These are phyloP conservation scores for Candida andamanensis DNA, from an alignment of 805 yeast species.

Conservation along the genomic window DNA sequence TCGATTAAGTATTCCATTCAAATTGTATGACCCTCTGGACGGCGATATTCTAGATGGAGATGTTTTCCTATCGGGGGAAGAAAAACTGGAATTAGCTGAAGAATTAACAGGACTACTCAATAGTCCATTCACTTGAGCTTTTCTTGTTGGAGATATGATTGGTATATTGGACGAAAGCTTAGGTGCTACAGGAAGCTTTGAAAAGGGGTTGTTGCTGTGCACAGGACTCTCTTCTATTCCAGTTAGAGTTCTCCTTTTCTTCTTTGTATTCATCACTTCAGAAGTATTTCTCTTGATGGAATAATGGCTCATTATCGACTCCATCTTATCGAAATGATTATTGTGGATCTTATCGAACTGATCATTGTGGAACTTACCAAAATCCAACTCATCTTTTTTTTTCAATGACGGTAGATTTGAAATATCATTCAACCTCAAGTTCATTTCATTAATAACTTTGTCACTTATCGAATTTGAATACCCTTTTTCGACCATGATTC, in stretches of 20 bases:
- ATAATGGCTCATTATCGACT: constrained; percentile 44
- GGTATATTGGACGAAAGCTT: background rate
- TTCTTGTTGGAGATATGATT: background rate
- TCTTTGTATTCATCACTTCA: constrained; percentile 3
- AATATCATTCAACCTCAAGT: constrained; percentile 22
- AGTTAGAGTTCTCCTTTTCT: constrained; percentile 33
- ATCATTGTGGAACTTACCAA: background rate
- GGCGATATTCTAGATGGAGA: constrained; percentile 29
- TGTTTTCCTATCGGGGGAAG: too few species aligned
- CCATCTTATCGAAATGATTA: constrained; percentile 40
- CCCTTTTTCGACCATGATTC: constrained; percentile 37
- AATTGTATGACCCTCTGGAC: constrained; percentile 35
- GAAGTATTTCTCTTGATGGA: constrained; percentile 26
- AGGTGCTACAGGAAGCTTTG: background rate
- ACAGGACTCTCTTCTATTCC: constrained; percentile 31
- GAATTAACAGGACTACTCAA: background rate
- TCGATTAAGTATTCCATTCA: constrained; percentile 24
- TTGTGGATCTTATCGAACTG: constrained; percentile 8
- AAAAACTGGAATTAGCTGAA: too few species aligned
- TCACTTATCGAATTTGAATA: constrained; percentile 44
- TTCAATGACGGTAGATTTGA: background rate
- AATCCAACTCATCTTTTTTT: background rate
- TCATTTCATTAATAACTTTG: constrained; percentile 43
- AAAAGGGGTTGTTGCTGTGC: background rate
- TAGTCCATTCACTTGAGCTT: too few species aligned